These are phyloP conservation scores for Seiridium cupressi DNA, from an alignment of 2,329 filamentous ascomycete species.

Conservation along the genomic window DNA sequence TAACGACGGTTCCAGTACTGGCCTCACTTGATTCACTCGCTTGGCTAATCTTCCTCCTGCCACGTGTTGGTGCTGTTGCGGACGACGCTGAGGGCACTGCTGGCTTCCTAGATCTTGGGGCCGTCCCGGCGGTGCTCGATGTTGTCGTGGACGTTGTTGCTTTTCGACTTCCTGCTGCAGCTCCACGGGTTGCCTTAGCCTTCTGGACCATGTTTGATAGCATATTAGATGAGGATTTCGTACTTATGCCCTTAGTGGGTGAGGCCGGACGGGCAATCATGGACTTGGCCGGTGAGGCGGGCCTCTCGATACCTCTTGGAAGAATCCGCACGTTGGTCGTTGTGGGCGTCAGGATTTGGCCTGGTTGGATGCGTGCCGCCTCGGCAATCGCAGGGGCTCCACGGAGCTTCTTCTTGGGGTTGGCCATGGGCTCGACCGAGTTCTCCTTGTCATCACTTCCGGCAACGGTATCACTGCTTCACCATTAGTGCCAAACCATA, in stretches of 20 bases:
- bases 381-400: conserved; percentile 40
- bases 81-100: conserved; percentile 33
- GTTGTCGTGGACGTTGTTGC: conserved; percentile 34
- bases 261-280: conserved; percentile 59
- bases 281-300: conserved; percentile 53
- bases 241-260: conserved; percentile 54
- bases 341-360: conserved; percentile 74
- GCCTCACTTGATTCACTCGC: conserved; percentile 62
- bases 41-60: conserved; percentile 53
- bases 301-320: background rate
- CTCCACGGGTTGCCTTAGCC: conserved; percentile 51
- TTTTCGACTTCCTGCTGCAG: conserved; percentile 44
- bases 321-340: conserved; percentile 75
- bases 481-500: conserved; percentile 9
- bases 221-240: conserved; percentile 37
- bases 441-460: conserved; percentile 74
- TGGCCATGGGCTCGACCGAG: conserved; percentile 53
- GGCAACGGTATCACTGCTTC: conserved; percentile 58
- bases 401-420: conserved; percentile 67
- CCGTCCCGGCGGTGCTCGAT: conserved; percentile 28
- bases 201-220: conserved; percentile 60
- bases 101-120: conserved; percentile 31
- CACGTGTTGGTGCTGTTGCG: conserved; percentile 43
- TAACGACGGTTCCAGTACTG: conserved; percentile 64
- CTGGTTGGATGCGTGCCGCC: conserved; percentile 39